Evolutionary conservation across 352 stramenopile genomes (phyloP), one percentile per base, ranked within the genome.

Genomic region (Globisporangium paddicum): DNA sequence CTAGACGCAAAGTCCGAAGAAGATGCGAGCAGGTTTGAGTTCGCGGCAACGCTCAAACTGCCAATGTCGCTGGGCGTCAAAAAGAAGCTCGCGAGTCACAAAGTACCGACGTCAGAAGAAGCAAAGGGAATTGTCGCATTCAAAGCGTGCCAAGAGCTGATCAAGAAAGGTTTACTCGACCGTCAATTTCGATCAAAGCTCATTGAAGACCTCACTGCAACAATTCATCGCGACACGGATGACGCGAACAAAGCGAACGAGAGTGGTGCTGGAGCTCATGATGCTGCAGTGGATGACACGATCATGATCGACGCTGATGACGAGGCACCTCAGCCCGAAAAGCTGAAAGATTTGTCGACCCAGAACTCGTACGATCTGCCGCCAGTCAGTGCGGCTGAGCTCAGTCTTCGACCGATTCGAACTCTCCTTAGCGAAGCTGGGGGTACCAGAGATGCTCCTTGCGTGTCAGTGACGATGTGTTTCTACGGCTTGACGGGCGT

Each of bases 361-460:
- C 86, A 95, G 48, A 89, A 84, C 47, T 90, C 79, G 26, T 95
- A 95, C 51, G 86, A 95, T 61, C 63, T 95, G 35, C 86, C 86
- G 0, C 82, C 86, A 7, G 80, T 89, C n/a, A 91, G 80, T 59
- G 86, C 83, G 0, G 66, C 58, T 1, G 83, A 93, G 35, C 67
- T 95, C 23, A 87, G 80, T 51, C 67, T 95, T 21, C 64, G 69
- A 16, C 68, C 83, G 13, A 78, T 95, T 60, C 79, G 78, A 38
- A 90, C 69, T 25, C 48, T 89, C 18, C 34, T 79, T 18, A 37
- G 34, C 16, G 55, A 64, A 38, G 61, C 25, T 13, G 32, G 44
- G 35, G 28, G 44, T 19, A 44, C n/a, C 5, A 55, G 14, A 23
- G 30, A 10, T 26, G 50, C n/a, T 18, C 55, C 56, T 32, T 51